Conservation (phyloP, 257 asterid genomes). For the Buddleja alternifolia region DNA sequence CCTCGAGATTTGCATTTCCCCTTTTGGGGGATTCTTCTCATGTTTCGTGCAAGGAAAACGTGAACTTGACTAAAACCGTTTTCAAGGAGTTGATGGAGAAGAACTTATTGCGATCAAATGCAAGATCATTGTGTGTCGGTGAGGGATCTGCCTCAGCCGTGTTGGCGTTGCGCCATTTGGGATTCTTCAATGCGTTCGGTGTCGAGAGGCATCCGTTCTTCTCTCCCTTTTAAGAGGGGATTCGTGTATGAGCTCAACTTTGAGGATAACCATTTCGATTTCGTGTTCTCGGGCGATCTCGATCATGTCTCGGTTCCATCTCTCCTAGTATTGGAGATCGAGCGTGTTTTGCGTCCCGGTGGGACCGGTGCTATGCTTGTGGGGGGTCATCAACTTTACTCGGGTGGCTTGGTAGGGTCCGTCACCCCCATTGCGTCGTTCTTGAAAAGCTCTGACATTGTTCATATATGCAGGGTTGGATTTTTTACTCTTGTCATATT, state of each 20-base stretch:
- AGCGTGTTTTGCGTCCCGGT: slow-evolving; percentile 83
- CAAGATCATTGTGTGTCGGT: slow-evolving; percentile 73
- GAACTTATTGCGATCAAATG: slow-evolving; percentile 58
- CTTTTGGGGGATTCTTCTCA: slow-evolving; percentile 30
- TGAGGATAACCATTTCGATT: slow-evolving; percentile 63
- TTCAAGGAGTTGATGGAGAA: slow-evolving; percentile 61
- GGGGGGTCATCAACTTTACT: slow-evolving; percentile 43
- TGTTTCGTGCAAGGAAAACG: slow-evolving; percentile 28
- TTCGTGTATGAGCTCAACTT: slow-evolving; percentile 70
- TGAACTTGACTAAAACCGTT: slow-evolving; percentile 51
- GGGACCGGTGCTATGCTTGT: slow-evolving; percentile 80
- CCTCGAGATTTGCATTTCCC: slow-evolving; percentile 31
- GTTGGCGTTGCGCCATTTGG: slow-evolving; percentile 62
- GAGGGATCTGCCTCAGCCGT: slow-evolving; percentile 58
- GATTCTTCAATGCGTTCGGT: slow-evolving; percentile 55
- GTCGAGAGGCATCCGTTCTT: slow-evolving; percentile 69
- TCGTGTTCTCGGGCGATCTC: slow-evolving; percentile 75
- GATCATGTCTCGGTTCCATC: slow-evolving; percentile 74
- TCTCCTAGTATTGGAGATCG: slow-evolving; percentile 76
- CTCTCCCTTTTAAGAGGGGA: slow-evolving; percentile 73
- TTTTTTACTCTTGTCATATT: slow-evolving; percentile 55
- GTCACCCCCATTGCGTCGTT: slow-evolving; percentile 37
- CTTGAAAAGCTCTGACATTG: slow-evolving; percentile 66
- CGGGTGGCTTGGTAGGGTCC: slow-evolving; percentile 54
- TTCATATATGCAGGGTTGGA: slow-evolving; percentile 60